Evolutionary conservation across 164 flowering plant genomes (phyloP).

Genomic region (Liriodendron chinense): DNA sequence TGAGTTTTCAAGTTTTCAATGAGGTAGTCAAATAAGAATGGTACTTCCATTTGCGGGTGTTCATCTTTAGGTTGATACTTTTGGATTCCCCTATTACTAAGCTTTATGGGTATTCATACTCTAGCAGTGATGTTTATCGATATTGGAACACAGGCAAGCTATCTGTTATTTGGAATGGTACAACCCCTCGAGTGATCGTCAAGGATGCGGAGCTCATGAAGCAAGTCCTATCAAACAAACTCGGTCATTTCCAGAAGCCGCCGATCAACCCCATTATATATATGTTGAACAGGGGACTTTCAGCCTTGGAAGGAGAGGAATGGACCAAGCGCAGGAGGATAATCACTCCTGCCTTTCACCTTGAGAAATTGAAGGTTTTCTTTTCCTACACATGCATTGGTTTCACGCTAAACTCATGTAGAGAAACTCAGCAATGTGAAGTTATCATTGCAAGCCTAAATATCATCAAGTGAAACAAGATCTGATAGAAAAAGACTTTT

Average conservation of each 20-base stretch:
- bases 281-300: background rate
- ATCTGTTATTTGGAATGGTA: conserved; percentile 10
- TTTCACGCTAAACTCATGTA: background rate
- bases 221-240: conserved; percentile 12
- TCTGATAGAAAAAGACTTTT: background rate
- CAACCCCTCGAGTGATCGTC: conserved; percentile 9
- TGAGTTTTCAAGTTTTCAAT: too few species aligned
- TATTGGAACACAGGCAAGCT: conserved; percentile 10
- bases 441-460: background rate
- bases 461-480: background rate
- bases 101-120: background rate
- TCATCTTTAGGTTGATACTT: background rate
- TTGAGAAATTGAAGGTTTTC: conserved; percentile 21
- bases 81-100: background rate
- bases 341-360: conserved; percentile 15
- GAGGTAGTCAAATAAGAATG: too few species aligned
- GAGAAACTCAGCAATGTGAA: background rate
- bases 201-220: conserved; percentile 14
- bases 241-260: conserved; percentile 2
- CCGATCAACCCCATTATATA: background rate
- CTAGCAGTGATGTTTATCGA: background rate
- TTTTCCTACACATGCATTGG: background rate
- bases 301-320: conserved; percentile 10
- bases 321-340: conserved; percentile 15
- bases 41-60: background rate